These are phyloP conservation scores for Bjerkandera adusta DNA, from an alignment of 1,284 basidiomycete genomes.

Conservation along the genomic window DNA sequence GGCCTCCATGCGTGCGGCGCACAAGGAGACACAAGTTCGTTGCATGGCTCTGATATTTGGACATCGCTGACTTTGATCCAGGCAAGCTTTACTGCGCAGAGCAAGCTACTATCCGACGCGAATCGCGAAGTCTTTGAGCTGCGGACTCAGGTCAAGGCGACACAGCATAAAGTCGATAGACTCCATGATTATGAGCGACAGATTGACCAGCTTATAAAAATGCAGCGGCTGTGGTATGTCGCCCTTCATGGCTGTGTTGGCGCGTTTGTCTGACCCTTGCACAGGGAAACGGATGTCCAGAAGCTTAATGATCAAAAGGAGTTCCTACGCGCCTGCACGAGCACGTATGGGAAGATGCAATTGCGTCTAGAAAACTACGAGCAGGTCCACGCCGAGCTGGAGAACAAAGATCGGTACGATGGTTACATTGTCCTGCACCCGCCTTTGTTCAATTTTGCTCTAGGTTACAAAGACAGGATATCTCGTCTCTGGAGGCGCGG, in stretches of 20 bases:
- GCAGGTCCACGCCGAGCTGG: slow-evolving; percentile 45
- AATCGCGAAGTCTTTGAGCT: slow-evolving; percentile 57
- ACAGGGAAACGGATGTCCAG: slow-evolving; percentile 71
- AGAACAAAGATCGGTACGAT: slow-evolving; percentile 55
- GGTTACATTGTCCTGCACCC: neutral
- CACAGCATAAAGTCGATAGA: slow-evolving; percentile 69
- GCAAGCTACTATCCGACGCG: slow-evolving; percentile 61
- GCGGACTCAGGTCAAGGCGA: slow-evolving; percentile 66
- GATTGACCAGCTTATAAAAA: slow-evolving; percentile 68
- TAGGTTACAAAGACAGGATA: slow-evolving; percentile 54
- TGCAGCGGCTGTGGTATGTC: slow-evolving; percentile 70
- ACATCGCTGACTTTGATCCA: slow-evolving; percentile 25
- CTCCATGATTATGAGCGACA: slow-evolving; percentile 70
- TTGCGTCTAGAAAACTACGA: slow-evolving; percentile 57
- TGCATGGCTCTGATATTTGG: neutral
- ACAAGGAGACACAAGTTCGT: slow-evolving; percentile 61
- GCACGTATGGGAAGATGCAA: slow-evolving; percentile 61
- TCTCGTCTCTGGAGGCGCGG: slow-evolving; percentile 56
- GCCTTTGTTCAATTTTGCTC: slow-evolving; percentile 1
- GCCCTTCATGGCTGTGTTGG: neutral
- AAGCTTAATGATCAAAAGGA: slow-evolving; percentile 65
- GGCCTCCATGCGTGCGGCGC: slow-evolving; percentile 56
- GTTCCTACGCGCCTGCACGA: slow-evolving; percentile 52
- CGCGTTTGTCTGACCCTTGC: neutral
- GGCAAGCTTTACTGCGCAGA: slow-evolving; percentile 69